Evolutionary conservation across 2,329 filamentous ascomycete genomes (phyloP).

Genomic region (Dichotomopilus funicola): DNA sequence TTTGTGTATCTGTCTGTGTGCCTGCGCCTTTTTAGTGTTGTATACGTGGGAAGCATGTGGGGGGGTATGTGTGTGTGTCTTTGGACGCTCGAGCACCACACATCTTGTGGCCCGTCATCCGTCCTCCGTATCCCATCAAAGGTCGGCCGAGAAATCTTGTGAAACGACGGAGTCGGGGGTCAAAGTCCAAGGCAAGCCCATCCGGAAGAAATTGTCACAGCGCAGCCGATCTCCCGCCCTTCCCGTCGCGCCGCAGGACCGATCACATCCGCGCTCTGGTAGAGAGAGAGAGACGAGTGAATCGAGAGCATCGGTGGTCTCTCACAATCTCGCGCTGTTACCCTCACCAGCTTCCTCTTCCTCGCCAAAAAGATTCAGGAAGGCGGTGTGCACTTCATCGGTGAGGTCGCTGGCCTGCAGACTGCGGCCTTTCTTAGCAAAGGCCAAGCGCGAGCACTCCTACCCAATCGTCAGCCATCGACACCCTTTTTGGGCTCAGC

Average conservation of each 20-base stretch:
- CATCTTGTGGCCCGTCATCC: background rate
- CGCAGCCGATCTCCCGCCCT: slow-evolving; percentile 10
- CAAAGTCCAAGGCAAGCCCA: too few species aligned
- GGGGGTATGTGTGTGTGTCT: background rate
- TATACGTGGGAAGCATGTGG: too few species aligned
- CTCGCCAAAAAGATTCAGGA: slow-evolving; percentile 73
- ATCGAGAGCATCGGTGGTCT: background rate
- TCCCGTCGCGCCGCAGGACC: background rate
- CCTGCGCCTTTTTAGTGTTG: too few species aligned
- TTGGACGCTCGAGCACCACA: background rate
- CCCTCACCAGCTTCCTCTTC: slow-evolving; percentile 34
- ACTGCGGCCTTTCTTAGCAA: slow-evolving; percentile 75
- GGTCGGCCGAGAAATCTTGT: slow-evolving; percentile 5
- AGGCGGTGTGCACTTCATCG: slow-evolving; percentile 78
- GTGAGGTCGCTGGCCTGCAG: slow-evolving; percentile 92
- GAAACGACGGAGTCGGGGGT: background rate
- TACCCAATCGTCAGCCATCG: slow-evolving; percentile 1
- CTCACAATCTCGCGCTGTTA: slow-evolving; percentile 17
- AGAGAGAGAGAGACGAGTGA: background rate
- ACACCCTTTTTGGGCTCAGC: background rate
- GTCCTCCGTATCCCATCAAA: background rate
- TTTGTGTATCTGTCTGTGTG: too few species aligned
- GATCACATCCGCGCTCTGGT: background rate
- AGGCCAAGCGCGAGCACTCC: slow-evolving; percentile 83
- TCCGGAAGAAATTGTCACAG: slow-evolving; percentile 2